A percentile compares a stretch with the other conserved stretches of the same genome.
Evolutionary conservation across 208 protist genomes (phyloP).

Genomic region (Leishmania tropica): DNA sequence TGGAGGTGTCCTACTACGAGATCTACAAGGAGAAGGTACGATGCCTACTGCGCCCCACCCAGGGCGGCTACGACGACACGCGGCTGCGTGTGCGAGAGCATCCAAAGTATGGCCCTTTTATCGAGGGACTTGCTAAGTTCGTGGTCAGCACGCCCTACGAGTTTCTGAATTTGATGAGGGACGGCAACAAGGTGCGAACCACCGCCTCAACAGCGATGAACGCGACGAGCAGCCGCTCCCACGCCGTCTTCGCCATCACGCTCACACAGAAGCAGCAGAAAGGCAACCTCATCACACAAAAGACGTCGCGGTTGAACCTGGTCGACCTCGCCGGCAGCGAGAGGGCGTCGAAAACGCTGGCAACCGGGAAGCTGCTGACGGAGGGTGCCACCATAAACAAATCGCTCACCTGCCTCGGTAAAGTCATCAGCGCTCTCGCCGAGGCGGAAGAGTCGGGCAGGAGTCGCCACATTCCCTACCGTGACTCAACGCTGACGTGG

Average conservation of each 20-base stretch:
- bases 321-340: conserved; percentile 88
- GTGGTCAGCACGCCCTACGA: conserved; percentile 63
- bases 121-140: conserved; percentile 81
- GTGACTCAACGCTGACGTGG: conserved; percentile 93
- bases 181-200: conserved; percentile 86
- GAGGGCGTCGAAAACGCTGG: conserved; percentile 84
- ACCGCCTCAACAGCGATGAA: conserved; percentile 94
- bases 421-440: conserved; percentile 85
- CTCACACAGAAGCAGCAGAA: conserved; percentile 68
- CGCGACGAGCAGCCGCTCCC: conserved; percentile 80
- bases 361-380: conserved; percentile 76
- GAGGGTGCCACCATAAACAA: conserved; percentile 93
- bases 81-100: conserved; percentile 81
- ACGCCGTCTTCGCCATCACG: conserved; percentile 91
- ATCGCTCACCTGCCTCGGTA: conserved; percentile 82
- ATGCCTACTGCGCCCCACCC: conserved; percentile 65
- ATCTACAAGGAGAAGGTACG: conserved; percentile 93
- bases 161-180: conserved; percentile 79
- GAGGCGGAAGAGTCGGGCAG: conserved; percentile 35
- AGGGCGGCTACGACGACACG: conserved; percentile 60
- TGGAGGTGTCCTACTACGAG: conserved; percentile 87
- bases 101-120: conserved; percentile 76
- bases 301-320: conserved; percentile 67
- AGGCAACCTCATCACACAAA: conserved; percentile 47
- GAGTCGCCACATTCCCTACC: conserved; percentile 79